Conservation (phyloP, 345 rosid species). For the Geranium rotundifolium region DNA sequence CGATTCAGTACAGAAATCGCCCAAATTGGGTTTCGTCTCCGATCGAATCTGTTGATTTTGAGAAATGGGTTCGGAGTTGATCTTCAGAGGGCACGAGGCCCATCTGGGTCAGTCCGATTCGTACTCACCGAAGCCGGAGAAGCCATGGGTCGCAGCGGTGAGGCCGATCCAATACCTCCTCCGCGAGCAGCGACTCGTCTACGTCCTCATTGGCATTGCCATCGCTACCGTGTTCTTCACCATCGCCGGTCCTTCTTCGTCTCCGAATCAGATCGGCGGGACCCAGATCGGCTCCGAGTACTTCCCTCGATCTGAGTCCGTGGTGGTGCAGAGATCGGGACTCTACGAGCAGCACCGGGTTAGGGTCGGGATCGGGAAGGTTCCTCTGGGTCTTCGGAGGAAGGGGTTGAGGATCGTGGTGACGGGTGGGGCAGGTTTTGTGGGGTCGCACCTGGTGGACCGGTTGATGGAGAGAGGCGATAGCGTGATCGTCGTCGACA, state of each 20-base stretch:
- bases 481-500: conserved; percentile 94
- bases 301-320: conserved; percentile 17
- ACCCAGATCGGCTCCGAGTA: conserved; percentile 5
- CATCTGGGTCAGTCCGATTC: conserved; percentile 30
- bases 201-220: conserved; percentile 76
- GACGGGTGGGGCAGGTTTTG: conserved; percentile 99
- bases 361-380: conserved; percentile 15
- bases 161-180: conserved; percentile 71
- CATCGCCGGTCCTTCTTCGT: conserved; percentile 26
- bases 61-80: conserved; percentile 68
- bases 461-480: conserved; percentile 84
- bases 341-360: too few species aligned
- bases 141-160: conserved; percentile 53
- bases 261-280: background rate
- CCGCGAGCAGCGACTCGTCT: conserved; percentile 82
- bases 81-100: conserved; percentile 67
- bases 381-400: too few species aligned
- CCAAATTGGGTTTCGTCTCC: background rate
- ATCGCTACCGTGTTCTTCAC: conserved; percentile 68
- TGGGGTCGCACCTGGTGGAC: conserved; percentile 95
- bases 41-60: background rate
- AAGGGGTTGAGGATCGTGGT: conserved; percentile 48
- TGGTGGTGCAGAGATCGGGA: conserved; percentile 7
- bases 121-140: conserved; percentile 60
- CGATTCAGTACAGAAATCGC: too few species aligned